Percentiles rank a stretch among this genome's conserved stretches.
phyloP scores from a whole-genome alignment of 352 stramenopile species.

The Globisporangium abappressorium region DNA sequence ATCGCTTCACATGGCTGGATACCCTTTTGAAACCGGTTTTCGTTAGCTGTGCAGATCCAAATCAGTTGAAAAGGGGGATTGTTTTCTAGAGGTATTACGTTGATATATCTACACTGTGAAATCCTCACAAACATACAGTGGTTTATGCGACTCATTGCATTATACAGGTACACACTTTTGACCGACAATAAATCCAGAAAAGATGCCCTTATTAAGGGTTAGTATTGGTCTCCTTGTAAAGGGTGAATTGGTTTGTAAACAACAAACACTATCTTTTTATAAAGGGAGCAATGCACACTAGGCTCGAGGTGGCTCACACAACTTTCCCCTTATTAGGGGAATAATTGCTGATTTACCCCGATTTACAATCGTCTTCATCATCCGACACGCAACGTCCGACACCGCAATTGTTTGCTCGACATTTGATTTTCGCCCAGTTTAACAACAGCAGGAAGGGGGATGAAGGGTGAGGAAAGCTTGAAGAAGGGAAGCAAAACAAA shows the following conservation, averaged over 20 bases:
- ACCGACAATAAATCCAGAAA: background rate
- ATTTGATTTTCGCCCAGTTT: background rate
- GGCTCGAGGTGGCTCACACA: background rate
- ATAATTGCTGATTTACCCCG: background rate
- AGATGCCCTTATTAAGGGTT: background rate
- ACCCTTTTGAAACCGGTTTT: background rate
- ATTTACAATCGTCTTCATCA: background rate
- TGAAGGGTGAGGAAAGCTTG: background rate
- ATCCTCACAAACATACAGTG: no score
- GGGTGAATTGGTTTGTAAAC: background rate
- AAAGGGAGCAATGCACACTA: background rate
- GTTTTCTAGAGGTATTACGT: background rate
- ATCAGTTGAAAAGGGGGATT: background rate
- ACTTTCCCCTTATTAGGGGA: background rate
- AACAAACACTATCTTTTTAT: background rate
- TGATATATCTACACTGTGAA: background rate
- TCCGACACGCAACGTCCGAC: constrained; percentile 1
- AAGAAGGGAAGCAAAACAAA: background rate
- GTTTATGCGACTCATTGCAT: background rate
- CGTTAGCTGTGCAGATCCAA: background rate
- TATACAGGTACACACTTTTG: background rate
- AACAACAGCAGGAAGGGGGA: background rate
- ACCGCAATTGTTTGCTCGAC: constrained; percentile 1
- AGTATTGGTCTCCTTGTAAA: background rate
- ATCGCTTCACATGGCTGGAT: background rate